Evolutionary conservation across 2,329 filamentous ascomycete genomes (phyloP), one percentile per base, ranked within the genome.

Genomic region (Drechslerella dactyloides): DNA sequence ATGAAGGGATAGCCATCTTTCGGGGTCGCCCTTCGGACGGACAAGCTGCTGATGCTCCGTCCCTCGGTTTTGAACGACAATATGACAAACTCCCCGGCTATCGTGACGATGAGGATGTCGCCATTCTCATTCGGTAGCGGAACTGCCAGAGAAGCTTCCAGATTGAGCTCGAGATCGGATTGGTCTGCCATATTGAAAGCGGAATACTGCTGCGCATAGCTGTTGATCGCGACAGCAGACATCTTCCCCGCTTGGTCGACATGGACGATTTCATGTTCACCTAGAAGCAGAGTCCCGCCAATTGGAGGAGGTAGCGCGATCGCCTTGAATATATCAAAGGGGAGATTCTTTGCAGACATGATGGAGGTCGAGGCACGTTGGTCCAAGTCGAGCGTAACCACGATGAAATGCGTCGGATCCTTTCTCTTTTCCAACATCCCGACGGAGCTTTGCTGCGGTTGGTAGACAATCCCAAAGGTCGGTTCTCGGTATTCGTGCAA

Each of bases 401-500:
- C 93, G 78, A 92, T 92, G 81, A 97, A 99, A 17, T 88, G 89
- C 53, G 96, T 83, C 75, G 90, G 86, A 78, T 99, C 94, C 77
- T 89, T 94, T 74, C 91, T 86, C 19, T 64, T 68, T 23, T 75
- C 75, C 24, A 88, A 80, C 59, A 97, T 82, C 1, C 90, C 88
- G 62, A 85, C 84, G n/a, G 92, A 93, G 13, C 89, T 86, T 37
- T 88, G 84, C 74, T 86, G 82, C 58, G 87, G 88, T 1, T 93
- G 90, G 52, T 91, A 94, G 46, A 99, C 83, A 72, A 99, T 93
- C 64, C 93, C 94, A 81, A 99, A 96, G 0, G 94, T 99, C 11
- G 94, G 93, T 80, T 97, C 94, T 79, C 94, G 89, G 80, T 99
- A 99, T 82, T 97, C 93, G 84, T 97, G 87, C 75, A 99, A 83